Conservation (phyloP, 2,329 filamentous ascomycete genomes). For the Ophiostoma tasmaniense region DNA sequence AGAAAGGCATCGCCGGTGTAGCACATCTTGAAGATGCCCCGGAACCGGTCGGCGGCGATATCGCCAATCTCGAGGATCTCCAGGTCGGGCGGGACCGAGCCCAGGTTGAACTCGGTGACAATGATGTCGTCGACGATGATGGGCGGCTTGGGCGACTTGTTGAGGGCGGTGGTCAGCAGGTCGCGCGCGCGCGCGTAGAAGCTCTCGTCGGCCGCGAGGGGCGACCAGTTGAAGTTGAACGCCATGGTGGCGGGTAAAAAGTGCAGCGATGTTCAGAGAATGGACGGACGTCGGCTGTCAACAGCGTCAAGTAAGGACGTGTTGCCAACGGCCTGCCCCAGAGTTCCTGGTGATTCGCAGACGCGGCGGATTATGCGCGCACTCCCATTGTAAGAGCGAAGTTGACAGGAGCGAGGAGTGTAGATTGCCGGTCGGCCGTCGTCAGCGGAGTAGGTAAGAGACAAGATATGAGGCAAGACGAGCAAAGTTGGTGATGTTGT, state of each 20-base stretch:
- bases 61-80: slow-evolving; percentile 98
- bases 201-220: slow-evolving; percentile 85
- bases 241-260: slow-evolving; percentile 56
- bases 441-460: background rate
- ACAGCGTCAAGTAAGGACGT: too few species aligned
- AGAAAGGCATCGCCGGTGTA: slow-evolving; percentile 93
- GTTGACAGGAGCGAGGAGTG: background rate
- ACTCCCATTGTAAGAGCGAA: slow-evolving; percentile 14
- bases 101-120: slow-evolving; percentile 94
- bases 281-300: background rate
- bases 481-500: background rate
- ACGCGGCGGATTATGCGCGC: slow-evolving; percentile 5
- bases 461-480: background rate
- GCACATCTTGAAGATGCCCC: slow-evolving; percentile 99
- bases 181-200: slow-evolving; percentile 88
- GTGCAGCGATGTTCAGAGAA: background rate
- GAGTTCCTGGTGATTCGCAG: slow-evolving; percentile 6
- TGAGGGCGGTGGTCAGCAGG: slow-evolving; percentile 86
- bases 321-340: background rate
- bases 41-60: slow-evolving; percentile 89
- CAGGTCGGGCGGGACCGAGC: slow-evolving; percentile 85
- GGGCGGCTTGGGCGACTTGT: slow-evolving; percentile 95
- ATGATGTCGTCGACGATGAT: slow-evolving; percentile 99
- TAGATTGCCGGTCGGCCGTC: background rate
- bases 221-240: slow-evolving; percentile 99